Evolutionary conservation across 2,329 filamentous ascomycete genomes (phyloP).

Genomic region (Alternaria sp.): DNA sequence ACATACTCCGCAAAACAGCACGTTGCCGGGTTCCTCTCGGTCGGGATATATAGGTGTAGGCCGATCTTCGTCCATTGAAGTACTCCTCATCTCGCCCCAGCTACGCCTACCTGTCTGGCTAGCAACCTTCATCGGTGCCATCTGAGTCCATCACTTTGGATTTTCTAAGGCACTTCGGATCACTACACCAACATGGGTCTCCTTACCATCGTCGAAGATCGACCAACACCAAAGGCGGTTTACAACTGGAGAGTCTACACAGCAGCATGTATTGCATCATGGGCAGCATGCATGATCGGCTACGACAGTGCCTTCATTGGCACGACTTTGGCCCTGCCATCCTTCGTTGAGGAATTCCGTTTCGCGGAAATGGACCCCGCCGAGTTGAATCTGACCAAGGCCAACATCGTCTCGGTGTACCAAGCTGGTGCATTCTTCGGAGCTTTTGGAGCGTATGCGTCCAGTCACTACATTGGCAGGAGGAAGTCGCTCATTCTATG

Average conservation of each 20-base stretch:
- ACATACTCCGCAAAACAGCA: slow-evolving; percentile 17
- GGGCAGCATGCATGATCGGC: slow-evolving; percentile 65
- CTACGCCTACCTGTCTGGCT: slow-evolving; percentile 3
- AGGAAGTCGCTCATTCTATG: slow-evolving; percentile 69
- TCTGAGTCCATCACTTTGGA: neutral
- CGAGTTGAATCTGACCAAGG: slow-evolving; percentile 66
- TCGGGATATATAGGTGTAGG: slow-evolving; percentile 15
- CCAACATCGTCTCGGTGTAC: slow-evolving; percentile 82
- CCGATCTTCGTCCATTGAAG: slow-evolving; percentile 3
- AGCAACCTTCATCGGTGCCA: neutral
- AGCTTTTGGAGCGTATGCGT: slow-evolving; percentile 61
- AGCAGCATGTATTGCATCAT: slow-evolving; percentile 61
- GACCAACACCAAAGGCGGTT: slow-evolving; percentile 63
- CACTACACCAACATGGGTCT: slow-evolving; percentile 38
- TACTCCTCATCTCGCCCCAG: neutral
- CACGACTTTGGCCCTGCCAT: slow-evolving; percentile 73
- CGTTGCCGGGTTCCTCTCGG: slow-evolving; percentile 4
- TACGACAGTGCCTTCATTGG: slow-evolving; percentile 79
- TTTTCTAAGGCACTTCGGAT: neutral
- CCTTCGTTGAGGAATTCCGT: slow-evolving; percentile 72
- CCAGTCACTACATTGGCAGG: slow-evolving; percentile 71
- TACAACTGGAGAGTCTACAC: slow-evolving; percentile 68
- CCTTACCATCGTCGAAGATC: slow-evolving; percentile 45
- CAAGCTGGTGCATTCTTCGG: slow-evolving; percentile 87
- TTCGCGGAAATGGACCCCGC: slow-evolving; percentile 59